A percentile compares a stretch with the other conserved stretches of the same genome.
phyloP scores from a whole-genome alignment of 1,284 basidiomycete genomes.

The Schizopora paradoxa region DNA sequence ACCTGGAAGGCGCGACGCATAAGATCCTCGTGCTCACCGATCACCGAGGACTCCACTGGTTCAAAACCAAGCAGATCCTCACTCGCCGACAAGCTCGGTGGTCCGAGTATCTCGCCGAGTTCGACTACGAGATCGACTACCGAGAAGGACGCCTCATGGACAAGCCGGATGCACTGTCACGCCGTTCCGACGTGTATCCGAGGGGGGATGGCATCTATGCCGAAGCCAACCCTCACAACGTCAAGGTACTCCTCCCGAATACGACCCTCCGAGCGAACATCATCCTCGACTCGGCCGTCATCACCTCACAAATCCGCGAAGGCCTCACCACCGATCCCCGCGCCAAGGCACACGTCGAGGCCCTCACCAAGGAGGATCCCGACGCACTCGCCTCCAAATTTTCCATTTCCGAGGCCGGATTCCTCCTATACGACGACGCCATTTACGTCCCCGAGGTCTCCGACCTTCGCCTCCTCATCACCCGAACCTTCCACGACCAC shows the following conservation, averaged over 20 bases:
- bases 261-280: conserved; percentile 6
- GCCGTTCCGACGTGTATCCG: conserved; percentile 18
- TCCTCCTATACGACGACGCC: neutral
- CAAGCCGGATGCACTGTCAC: conserved; percentile 28
- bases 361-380: neutral
- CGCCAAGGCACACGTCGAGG: neutral
- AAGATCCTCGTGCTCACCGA: conserved; percentile 26
- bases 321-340: neutral
- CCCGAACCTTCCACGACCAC: conserved; percentile 13
- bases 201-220: neutral
- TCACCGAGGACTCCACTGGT: conserved; percentile 29
- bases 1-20: conserved; percentile 21
- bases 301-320: neutral
- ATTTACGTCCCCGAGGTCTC: conserved; percentile 15
- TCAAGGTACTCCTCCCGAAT: neutral
- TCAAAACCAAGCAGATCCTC: conserved; percentile 21
- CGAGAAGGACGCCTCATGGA: conserved; percentile 22
- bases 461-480: neutral
- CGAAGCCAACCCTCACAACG: neutral
- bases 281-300: conserved; percentile 5
- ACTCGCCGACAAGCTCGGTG: conserved; percentile 28
- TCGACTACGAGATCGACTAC: conserved; percentile 25
- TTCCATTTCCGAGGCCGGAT: conserved; percentile 15
- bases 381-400: conserved; percentile 26
- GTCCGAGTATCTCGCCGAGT: conserved; percentile 22